Evolutionary conservation across 1,284 basidiomycete species (phyloP).

Genomic region (Bondarzewia mesenterica): DNA sequence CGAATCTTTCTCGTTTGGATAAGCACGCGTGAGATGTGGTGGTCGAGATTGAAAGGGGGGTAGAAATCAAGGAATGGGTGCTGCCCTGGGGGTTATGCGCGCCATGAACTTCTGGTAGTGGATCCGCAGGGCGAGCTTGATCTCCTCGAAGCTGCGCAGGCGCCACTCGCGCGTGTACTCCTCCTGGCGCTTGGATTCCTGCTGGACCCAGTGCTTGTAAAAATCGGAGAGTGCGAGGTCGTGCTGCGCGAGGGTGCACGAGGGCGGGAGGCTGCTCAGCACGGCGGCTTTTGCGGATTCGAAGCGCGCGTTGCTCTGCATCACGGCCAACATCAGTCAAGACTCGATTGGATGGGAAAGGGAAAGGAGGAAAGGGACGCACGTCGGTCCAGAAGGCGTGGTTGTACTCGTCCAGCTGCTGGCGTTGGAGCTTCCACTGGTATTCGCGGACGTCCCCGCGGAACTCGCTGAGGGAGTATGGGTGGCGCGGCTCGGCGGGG

Average conservation of each 20-base stretch:
- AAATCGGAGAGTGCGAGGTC: constrained; percentile 64
- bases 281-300: constrained; percentile 52
- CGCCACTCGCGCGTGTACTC: constrained; percentile 59
- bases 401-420: constrained; percentile 63
- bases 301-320: constrained; percentile 72
- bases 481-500: constrained; percentile 34
- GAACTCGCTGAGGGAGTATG: constrained; percentile 71
- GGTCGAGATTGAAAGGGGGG: too few relatives aligned
- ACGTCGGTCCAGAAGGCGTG: constrained; percentile 74
- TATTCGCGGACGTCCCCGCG: constrained; percentile 40
- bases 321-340: not conserved
- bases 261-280: constrained; percentile 46
- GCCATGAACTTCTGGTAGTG: constrained; percentile 33
- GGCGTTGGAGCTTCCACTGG: constrained; percentile 59
- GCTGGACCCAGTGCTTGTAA: constrained; percentile 61
- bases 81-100: constrained; percentile 5
- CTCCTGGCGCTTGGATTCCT: constrained; percentile 49
- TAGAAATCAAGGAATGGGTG: not conserved
- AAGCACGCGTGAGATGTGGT: too few relatives aligned
- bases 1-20: too few relatives aligned
- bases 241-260: constrained; percentile 37
- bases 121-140: constrained; percentile 45
- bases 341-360: too few relatives aligned
- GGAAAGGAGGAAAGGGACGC: constrained; percentile 21
- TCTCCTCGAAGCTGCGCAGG: constrained; percentile 44